Base-by-base conservation (phyloP, 257 asterid species). In the Galeopsis tetrahit region DNA sequence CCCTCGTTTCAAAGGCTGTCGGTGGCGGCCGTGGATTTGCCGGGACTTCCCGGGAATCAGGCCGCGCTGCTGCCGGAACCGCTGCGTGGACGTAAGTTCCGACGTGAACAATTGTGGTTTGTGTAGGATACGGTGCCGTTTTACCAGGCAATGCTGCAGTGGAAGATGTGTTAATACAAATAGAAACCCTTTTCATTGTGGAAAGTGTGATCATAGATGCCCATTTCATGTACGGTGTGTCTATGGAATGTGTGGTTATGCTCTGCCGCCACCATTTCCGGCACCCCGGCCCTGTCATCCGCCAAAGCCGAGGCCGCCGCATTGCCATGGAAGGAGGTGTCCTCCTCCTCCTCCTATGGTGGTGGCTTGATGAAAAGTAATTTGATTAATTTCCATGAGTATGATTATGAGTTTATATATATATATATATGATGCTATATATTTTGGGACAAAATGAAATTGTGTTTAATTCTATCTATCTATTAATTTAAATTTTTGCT, bases 11-110 rank as follows among this genome's bases (percentile, higher is more conserved):
- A 66, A 17, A 7, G 89, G 97, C 5, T 90, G 97, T 56, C 14
- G 82, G 77, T 52, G 66, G 35, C 83, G 81, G 69, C 97, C 96
- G 0, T 85, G 96, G 97, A 82, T 90, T 3, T 90, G 97, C 64
- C 81, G 69, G 10, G 67, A 35, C 10, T 35, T 46, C 71, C 88
- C 83, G 0, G 55, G 82, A 33, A 59, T 46, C 11, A 80, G 76
- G 51, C 73, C 73, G 64, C 69, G 32, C 4, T 91, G 96, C 67
- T 91, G 94, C 63, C 78, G 81, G 52, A 81, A 89, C 73, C 85
- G 92, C 32, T 91, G 97, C 51, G 84, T 87, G 2, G 94, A 85
- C 58, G 86, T 89, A 0, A 14, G 32, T 0, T 81, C 83, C 5
- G 96, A 91, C 72, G 73, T 68, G 10, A 82, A 87, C 70, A 89